A percentile compares a stretch with the other conserved stretches of the same genome.
phyloP scores from a whole-genome alignment of 495 filamentous ascomycete genomes.

The Talaromyces trachyspermus region DNA sequence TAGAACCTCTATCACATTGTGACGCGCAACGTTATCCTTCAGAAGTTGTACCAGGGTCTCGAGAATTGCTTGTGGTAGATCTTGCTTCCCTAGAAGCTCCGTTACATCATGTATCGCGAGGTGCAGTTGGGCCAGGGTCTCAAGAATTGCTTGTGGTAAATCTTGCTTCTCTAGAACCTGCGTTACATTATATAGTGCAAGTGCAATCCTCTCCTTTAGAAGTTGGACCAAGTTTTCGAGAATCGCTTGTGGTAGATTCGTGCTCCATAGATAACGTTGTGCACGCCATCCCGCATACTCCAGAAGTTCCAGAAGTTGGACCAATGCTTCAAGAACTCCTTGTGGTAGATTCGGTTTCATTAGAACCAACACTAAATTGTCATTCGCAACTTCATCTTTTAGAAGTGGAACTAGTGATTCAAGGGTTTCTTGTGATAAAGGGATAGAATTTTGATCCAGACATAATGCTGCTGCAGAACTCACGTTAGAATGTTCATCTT shows the following conservation, averaged over 20 bases:
- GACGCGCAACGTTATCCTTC: neutral
- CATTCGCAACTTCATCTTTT: neutral
- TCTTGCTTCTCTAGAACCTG: neutral
- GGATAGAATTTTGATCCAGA: neutral
- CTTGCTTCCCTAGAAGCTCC: neutral
- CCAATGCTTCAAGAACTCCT: neutral
- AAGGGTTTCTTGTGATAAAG: neutral
- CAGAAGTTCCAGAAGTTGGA: neutral
- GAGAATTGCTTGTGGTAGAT: neutral
- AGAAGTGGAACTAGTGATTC: neutral
- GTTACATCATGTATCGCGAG: neutral
- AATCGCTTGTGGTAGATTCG: neutral
- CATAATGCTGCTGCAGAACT: neutral
- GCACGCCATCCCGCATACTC: neutral
- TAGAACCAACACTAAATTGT: neutral
- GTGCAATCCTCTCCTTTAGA: neutral
- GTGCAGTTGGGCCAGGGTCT: neutral
- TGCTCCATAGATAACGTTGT: neutral
- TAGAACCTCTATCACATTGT: neutral
- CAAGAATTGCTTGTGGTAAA: neutral
- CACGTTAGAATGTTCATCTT: conserved; percentile 1
- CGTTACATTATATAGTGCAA: neutral
- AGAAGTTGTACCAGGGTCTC: neutral
- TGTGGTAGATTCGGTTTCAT: neutral
- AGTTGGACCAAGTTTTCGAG: neutral